phyloP scores from a whole-genome alignment of 768 basidiomycete species.

The Mycena rosella region DNA sequence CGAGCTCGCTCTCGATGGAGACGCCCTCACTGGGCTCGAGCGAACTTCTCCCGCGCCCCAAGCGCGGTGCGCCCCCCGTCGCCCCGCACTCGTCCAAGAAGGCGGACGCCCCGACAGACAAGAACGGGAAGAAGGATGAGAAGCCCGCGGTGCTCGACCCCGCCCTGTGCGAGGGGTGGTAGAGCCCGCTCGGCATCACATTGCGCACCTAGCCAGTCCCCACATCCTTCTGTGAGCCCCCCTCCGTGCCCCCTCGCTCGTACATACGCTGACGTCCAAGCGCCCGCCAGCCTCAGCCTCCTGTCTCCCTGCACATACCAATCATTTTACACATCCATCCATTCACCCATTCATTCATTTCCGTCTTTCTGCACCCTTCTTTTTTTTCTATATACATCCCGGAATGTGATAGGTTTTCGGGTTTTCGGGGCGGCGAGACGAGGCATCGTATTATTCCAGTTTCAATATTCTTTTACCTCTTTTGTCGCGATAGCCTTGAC shows the following conservation, averaged over 20 bases:
- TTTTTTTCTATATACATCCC: no score
- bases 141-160: constrained; percentile 16
- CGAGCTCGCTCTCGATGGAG: constrained; percentile 27
- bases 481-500: neutral
- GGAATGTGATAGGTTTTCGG: no score
- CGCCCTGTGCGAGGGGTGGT: constrained; percentile 35
- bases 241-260: no score
- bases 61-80: constrained; percentile 33
- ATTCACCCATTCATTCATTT: neutral
- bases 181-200: neutral
- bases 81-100: constrained; percentile 4
- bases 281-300: no score
- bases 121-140: constrained; percentile 4
- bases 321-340: neutral
- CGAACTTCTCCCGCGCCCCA: constrained; percentile 32
- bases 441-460: no score
- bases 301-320: no score
- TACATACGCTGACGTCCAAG: no score
- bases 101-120: neutral
- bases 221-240: no score
- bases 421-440: neutral
- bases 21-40: constrained; percentile 33
- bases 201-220: no score
- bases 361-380: neutral
- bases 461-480: neutral